These are phyloP conservation scores for Takakia lepidozioides DNA, from an alignment of 225 moss, liverwort and hornwort species.

Conservation along the genomic window DNA sequence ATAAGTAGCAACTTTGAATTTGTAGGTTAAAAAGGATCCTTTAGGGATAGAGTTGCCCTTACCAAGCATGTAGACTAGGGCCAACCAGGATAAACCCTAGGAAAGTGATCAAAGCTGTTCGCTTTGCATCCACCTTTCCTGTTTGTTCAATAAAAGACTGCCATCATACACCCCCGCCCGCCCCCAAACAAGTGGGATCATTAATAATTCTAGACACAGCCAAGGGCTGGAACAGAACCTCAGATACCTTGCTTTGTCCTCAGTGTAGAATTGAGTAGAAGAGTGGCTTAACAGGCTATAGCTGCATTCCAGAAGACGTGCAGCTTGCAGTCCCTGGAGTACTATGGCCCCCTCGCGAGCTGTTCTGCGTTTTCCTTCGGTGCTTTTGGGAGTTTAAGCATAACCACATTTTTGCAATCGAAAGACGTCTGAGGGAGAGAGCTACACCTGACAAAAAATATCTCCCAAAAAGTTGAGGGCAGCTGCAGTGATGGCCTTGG, in stretches of 20 bases:
- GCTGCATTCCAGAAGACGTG: background rate
- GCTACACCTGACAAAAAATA: slow-evolving; percentile 46
- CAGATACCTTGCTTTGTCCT: too few relatives aligned
- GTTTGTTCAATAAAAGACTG: slow-evolving; percentile 46
- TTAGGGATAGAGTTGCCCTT: too few relatives aligned
- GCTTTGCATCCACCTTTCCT: slow-evolving; percentile 33
- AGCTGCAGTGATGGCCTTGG: slow-evolving; percentile 43
- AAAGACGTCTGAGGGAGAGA: background rate
- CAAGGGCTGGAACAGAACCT: too few relatives aligned
- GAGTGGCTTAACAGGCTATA: background rate
- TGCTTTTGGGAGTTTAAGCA: background rate
- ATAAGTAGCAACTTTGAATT: too few relatives aligned
- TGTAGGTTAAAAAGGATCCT: too few relatives aligned
- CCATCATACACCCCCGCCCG: slow-evolving; percentile 3
- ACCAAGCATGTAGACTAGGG: slow-evolving; percentile 55
- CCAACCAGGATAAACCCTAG: slow-evolving; percentile 54
- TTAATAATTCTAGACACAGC: too few relatives aligned
- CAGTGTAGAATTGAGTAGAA: background rate
- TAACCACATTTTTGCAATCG: background rate
- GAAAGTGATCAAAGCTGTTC: slow-evolving; percentile 39
- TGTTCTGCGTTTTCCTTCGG: too few relatives aligned
- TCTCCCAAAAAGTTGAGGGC: slow-evolving; percentile 46
- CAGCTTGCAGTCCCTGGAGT: background rate
- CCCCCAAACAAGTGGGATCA: background rate
- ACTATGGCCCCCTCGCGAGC: too few relatives aligned